A percentile compares a stretch with the other conserved stretches of the same genome.
phyloP scores from a whole-genome alignment of 2,329 filamentous ascomycete genomes.

The Nemania sp. region DNA sequence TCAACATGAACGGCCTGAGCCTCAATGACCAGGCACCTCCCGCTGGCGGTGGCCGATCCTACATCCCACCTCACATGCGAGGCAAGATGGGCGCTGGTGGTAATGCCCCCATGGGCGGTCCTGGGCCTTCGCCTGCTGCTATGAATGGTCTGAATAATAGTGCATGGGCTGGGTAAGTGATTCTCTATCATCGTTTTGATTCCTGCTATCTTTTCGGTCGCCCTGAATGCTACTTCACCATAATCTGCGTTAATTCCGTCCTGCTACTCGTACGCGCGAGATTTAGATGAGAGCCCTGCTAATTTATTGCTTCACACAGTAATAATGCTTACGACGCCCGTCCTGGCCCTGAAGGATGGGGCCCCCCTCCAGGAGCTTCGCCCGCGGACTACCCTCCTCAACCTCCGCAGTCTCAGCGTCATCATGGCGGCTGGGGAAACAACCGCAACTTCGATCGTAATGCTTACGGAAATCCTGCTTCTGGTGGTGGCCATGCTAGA shows the following conservation, averaged over 20 bases:
- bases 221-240: not conserved
- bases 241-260: not conserved
- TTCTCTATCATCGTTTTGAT: not conserved
- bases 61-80: slow-evolving; percentile 86
- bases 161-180: slow-evolving; percentile 64
- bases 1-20: slow-evolving; percentile 78
- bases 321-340: slow-evolving; percentile 53
- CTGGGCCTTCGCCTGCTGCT: slow-evolving; percentile 40
- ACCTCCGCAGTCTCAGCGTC: slow-evolving; percentile 23
- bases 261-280: not conserved
- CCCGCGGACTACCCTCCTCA: slow-evolving; percentile 39
- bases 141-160: slow-evolving; percentile 62
- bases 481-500: slow-evolving; percentile 58
- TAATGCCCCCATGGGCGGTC: slow-evolving; percentile 36
- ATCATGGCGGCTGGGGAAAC: slow-evolving; percentile 35
- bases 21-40: slow-evolving; percentile 54
- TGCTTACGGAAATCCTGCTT: slow-evolving; percentile 59
- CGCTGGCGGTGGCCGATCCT: slow-evolving; percentile 57
- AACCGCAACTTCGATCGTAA: slow-evolving; percentile 61
- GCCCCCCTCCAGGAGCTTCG: slow-evolving; percentile 40
- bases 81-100: slow-evolving; percentile 50
- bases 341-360: slow-evolving; percentile 38
- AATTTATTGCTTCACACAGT: slow-evolving; percentile 37
- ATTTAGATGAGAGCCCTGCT: not conserved
- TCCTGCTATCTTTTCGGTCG: not conserved